Conservation (phyloP, 2,329 filamentous ascomycete genomes). For the Thyridium curvatum region DNA sequence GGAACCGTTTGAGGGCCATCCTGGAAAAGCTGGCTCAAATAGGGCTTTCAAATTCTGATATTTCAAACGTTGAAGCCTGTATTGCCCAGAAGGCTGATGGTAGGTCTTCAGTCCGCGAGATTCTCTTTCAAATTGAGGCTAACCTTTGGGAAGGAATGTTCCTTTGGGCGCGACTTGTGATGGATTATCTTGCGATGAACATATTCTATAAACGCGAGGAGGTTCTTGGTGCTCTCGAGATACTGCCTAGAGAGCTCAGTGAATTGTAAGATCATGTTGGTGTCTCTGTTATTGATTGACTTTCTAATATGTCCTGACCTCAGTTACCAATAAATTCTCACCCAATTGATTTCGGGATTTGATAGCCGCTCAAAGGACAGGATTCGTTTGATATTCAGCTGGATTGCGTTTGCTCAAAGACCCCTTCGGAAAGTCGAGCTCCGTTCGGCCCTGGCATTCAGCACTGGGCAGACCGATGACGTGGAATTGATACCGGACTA, state of each 20-base stretch:
- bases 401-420: slow-evolving; percentile 27
- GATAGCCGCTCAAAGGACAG: slow-evolving; percentile 19
- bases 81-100: slow-evolving; percentile 19
- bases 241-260: slow-evolving; percentile 14
- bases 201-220: slow-evolving; percentile 19
- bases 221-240: slow-evolving; percentile 13
- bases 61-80: slow-evolving; percentile 7
- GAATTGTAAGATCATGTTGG: slow-evolving; percentile 15
- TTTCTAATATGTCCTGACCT: no score
- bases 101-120: slow-evolving; percentile 4
- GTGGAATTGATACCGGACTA: slow-evolving; percentile 13
- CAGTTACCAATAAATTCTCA: slow-evolving; percentile 22
- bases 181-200: slow-evolving; percentile 23
- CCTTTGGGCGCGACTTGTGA: slow-evolving; percentile 25
- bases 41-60: slow-evolving; percentile 6
- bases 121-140: background rate
- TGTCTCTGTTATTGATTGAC: background rate
- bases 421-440: slow-evolving; percentile 25
- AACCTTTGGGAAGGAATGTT: slow-evolving; percentile 23
- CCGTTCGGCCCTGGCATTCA: slow-evolving; percentile 23
- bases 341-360: slow-evolving; percentile 14
- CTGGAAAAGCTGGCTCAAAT: slow-evolving; percentile 9
- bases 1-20: slow-evolving; percentile 6
- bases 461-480: slow-evolving; percentile 3
- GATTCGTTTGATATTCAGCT: slow-evolving; percentile 21